These are phyloP conservation scores for Arthrobotrys musiformis DNA, from an alignment of 2,329 filamentous ascomycete genomes.

Conservation along the genomic window DNA sequence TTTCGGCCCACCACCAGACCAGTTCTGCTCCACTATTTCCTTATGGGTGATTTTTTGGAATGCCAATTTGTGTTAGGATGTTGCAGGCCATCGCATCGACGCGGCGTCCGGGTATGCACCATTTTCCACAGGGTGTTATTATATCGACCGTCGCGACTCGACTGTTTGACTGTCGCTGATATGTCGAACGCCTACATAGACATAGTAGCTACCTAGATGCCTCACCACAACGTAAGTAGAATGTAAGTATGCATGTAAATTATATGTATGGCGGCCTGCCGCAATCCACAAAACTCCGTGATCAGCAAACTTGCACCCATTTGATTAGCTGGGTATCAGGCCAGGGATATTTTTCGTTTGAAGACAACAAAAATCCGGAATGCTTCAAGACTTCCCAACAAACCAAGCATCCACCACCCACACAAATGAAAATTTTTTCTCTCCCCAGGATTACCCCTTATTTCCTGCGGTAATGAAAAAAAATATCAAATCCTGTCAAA, in stretches of 20 bases:
- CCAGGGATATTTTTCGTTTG: constrained; percentile 20
- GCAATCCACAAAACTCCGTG: neutral
- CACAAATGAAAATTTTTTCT: constrained; percentile 18
- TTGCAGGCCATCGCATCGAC: constrained; percentile 37
- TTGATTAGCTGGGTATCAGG: constrained; percentile 12
- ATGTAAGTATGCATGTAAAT: too few species aligned
- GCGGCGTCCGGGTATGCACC: constrained; percentile 28
- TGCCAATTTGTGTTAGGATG: constrained; percentile 27
- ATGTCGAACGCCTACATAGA: neutral
- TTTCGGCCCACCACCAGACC: constrained; percentile 46
- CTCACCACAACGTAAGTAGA: neutral
- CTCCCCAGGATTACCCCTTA: constrained; percentile 43
- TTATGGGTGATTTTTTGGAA: constrained; percentile 34
- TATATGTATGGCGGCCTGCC: neutral
- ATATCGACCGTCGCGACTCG: neutral
- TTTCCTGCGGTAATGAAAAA: constrained; percentile 37
- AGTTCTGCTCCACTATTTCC: constrained; percentile 42
- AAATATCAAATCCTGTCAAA: constrained; percentile 48
- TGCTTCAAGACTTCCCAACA: constrained; percentile 36
- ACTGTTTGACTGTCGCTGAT: neutral
- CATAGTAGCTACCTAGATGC: neutral
- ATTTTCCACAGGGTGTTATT: constrained; percentile 1
- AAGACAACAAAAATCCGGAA: constrained; percentile 12
- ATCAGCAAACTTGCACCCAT: neutral
- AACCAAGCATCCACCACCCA: constrained; percentile 7